Conservation (phyloP, 179 eudicot genomes). For the Vitellaria paradoxa region DNA sequence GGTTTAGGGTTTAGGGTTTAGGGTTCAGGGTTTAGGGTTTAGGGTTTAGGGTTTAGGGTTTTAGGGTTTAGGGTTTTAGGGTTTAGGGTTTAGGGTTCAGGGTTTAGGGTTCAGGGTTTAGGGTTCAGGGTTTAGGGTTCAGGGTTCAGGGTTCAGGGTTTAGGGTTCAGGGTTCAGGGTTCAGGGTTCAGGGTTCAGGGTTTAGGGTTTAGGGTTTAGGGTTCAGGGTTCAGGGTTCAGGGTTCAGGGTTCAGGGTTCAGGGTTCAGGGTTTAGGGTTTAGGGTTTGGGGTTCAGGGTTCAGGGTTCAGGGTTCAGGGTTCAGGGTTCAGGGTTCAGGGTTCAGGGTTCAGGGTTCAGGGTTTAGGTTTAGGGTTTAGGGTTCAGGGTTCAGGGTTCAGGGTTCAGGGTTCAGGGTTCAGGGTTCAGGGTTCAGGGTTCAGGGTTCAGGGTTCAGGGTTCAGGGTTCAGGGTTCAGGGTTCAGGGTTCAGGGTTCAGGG, state of each 20-base stretch:
- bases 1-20: neutral
- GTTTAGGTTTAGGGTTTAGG: slow-evolving; percentile 12
- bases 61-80: too few relatives aligned
- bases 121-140: slow-evolving; percentile 17
- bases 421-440: slow-evolving; percentile 8
- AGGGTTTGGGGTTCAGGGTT: too few relatives aligned
- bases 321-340: slow-evolving; percentile 13
- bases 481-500: slow-evolving; percentile 3
- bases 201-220: slow-evolving; percentile 12
- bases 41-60: too few relatives aligned
- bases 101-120: slow-evolving; percentile 14
- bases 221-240: slow-evolving; percentile 8
- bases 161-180: slow-evolving; percentile 17
- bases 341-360: slow-evolving; percentile 15
- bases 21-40: slow-evolving; percentile 5
- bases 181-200: slow-evolving; percentile 18
- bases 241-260: slow-evolving; percentile 9
- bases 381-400: neutral
- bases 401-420: slow-evolving; percentile 15
- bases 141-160: slow-evolving; percentile 12
- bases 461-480: neutral
- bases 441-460: neutral
- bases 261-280: slow-evolving; percentile 8
- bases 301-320: too few relatives aligned
- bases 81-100: too few relatives aligned